Evolutionary conservation across 257 asterid genomes (phyloP), one percentile per base, ranked within the genome.

Genomic region (Gentiana macrophylla): DNA sequence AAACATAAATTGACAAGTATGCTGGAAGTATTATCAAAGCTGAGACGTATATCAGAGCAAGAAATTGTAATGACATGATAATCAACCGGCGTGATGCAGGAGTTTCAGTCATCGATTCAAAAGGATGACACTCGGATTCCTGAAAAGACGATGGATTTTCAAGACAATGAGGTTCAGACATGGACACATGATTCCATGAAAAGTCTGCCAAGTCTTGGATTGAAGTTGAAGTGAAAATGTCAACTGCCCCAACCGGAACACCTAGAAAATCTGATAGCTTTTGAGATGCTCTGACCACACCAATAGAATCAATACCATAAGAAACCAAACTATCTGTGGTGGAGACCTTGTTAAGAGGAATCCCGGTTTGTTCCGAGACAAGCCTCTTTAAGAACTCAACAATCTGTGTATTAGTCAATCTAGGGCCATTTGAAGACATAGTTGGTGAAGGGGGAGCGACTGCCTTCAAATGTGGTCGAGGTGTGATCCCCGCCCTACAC

Each of bases 271-370:
- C 87, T 0, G 94, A 82, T 49, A 88, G 94, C 79, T 82, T 88
- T 63, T 88, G 96, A 64, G 96, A 94, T 55, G 96, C 94, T 74
- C 93, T 72, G 37, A 84, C 96, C 48, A 88, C 96, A n/a, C 96
- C 96, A 62, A 88, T 88, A 24, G 96, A 88, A 72, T 88, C 94
- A 53, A 88, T 80, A 47, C 96, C 96, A 62, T 88, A 88, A 52
- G 87, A 67, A 35, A 63, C 62, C 66, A 88, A 80, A 65, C 72
- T 88, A 1, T 79, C 93, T 37, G 79, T 75, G 9, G 86, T 70
- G 38, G 88, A 77, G 62, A 88, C 82, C 65, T 81, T 84, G 72
- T 71, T 59, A 32, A 72, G 37, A 32, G 80, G 72, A 70, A 82
- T 63, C 32, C 87, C 83, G 10, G 90, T 70, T 50, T 78, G 86